Evolutionary conservation across 352 stramenopile species (phyloP).

Genomic region (Phytophthora rubi): DNA sequence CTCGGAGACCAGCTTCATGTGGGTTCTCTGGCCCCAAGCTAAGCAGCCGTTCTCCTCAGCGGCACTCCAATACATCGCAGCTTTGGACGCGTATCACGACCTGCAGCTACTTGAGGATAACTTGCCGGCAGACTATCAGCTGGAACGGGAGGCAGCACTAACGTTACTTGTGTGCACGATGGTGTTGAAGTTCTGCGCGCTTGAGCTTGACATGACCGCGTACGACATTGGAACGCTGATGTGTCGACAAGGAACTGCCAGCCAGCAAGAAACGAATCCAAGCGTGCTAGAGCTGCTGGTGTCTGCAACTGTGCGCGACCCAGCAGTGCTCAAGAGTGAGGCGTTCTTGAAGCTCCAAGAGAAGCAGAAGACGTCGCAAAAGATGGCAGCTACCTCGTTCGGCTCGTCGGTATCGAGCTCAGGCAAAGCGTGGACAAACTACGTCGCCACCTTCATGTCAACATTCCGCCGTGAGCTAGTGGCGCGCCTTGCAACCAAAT

Average conservation of each 20-base stretch:
- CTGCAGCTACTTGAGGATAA: constrained; percentile 37
- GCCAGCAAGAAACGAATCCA: constrained; percentile 36
- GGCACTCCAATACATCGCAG: constrained; percentile 44
- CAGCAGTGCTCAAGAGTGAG: constrained; percentile 21
- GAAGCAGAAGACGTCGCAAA: constrained; percentile 10
- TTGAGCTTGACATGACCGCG: constrained; percentile 52
- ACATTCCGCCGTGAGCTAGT: constrained; percentile 30
- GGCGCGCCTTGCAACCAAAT: constrained; percentile 22
- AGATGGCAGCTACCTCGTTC: neutral
- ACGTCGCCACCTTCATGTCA: constrained; percentile 25
- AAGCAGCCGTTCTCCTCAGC: constrained; percentile 47
- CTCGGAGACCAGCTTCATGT: constrained; percentile 71
- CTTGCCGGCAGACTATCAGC: constrained; percentile 24
- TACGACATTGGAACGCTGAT: constrained; percentile 66
- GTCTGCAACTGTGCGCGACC: constrained; percentile 14
- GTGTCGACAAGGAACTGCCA: constrained; percentile 44
- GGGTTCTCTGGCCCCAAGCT: constrained; percentile 75
- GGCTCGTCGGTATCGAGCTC: neutral
- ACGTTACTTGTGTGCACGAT: constrained; percentile 59
- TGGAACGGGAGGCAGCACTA: constrained; percentile 51
- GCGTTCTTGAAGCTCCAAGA: constrained; percentile 21
- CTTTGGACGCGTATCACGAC: constrained; percentile 46
- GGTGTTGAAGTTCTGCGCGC: constrained; percentile 57
- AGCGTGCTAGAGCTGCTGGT: constrained; percentile 54
- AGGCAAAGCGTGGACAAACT: constrained; percentile 30